Conservation (phyloP, 2,329 filamentous ascomycete species). For the Onygenales sp. region DNA sequence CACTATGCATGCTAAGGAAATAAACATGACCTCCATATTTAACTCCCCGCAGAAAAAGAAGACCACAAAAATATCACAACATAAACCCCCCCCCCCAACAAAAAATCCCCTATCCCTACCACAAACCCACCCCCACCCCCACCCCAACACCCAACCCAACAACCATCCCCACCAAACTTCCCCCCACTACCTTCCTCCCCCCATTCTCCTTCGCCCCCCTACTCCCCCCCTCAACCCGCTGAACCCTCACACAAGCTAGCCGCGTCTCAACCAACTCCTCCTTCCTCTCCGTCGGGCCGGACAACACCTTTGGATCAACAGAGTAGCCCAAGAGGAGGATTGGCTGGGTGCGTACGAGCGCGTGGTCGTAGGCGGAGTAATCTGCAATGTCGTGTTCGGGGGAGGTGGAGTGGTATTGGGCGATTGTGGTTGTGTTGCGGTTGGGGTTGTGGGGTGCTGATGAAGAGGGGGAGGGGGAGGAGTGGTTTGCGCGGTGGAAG, state of each 20-base stretch:
- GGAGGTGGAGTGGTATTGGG: conserved; percentile 2
- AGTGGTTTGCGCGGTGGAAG: neutral
- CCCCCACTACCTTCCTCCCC: neutral
- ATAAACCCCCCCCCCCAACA: neutral
- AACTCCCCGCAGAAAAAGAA: neutral
- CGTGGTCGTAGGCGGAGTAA: neutral
- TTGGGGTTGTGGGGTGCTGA: neutral
- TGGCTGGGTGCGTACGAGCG: neutral
- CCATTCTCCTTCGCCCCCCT: neutral
- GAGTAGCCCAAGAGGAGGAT: conserved; percentile 5
- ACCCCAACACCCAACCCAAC: neutral
- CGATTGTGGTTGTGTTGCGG: neutral
- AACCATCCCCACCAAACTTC: neutral
- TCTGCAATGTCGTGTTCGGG: neutral
- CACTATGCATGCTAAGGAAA: neutral
- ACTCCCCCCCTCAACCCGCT: conserved; percentile 1
- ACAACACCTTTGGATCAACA: neutral
- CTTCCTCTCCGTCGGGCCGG: neutral
- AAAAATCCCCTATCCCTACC: neutral
- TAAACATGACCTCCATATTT: neutral
- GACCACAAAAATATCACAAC: neutral
- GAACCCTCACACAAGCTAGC: conserved; percentile 1
- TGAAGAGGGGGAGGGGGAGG: neutral
- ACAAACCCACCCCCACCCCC: neutral
- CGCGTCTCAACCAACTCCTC: conserved; percentile 4